phyloP scores from a whole-genome alignment of 1,284 basidiomycete species.

The Ceratobasidium sp. region DNA sequence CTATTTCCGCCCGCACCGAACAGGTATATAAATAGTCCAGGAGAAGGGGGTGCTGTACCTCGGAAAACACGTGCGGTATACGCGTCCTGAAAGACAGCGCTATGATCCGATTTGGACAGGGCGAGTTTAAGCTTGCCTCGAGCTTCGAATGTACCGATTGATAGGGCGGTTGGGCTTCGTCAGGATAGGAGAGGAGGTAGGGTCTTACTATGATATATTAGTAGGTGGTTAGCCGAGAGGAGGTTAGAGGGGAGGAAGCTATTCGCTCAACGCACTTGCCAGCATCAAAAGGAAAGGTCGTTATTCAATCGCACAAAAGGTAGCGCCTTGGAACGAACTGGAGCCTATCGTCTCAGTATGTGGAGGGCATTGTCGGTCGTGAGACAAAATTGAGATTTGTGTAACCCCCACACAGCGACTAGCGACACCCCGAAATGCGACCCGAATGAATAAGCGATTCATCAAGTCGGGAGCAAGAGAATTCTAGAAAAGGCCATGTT shows the following conservation, averaged over 20 bases:
- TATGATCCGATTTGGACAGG: conserved; percentile 53
- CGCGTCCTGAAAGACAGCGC: conserved; percentile 61
- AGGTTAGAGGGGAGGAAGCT: conserved; percentile 37
- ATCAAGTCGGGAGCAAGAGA: too few species aligned
- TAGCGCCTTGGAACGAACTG: too few species aligned
- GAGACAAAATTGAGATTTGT: too few species aligned
- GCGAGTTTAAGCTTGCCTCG: conserved; percentile 65
- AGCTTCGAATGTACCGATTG: conserved; percentile 59
- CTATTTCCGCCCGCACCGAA: conserved; percentile 4
- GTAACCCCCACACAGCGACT: too few species aligned
- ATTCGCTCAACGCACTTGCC: too few species aligned
- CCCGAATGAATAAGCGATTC: too few species aligned
- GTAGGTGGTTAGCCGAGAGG: not conserved
- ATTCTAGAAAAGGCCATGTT: too few species aligned
- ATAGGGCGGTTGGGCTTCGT: conserved; percentile 61
- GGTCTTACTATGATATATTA: conserved; percentile 56
- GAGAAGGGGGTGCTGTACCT: conserved; percentile 50
- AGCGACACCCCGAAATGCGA: too few species aligned
- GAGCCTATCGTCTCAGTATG: too few species aligned
- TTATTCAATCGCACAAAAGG: too few species aligned
- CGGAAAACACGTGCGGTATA: conserved; percentile 59
- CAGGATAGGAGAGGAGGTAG: conserved; percentile 61
- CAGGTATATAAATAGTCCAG: conserved; percentile 16
- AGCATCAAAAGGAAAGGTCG: too few species aligned
- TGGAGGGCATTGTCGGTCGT: too few species aligned